Conservation (phyloP, 768 basidiomycete genomes). For the Macrolepiota dolichaula region DNA sequence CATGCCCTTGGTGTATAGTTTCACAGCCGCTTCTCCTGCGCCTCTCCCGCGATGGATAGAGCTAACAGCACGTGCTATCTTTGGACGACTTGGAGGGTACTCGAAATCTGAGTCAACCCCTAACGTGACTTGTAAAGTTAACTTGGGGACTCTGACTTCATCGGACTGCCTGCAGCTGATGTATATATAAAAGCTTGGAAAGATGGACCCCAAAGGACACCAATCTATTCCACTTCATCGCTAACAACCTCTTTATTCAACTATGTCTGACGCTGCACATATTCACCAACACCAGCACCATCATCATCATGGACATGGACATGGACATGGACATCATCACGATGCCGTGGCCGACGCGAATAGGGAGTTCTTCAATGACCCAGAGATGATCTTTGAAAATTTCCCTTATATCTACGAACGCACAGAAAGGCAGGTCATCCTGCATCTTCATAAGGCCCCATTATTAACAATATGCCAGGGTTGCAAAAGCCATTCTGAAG, state of each 20-base stretch:
- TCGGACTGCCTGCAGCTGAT: neutral
- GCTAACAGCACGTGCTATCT: neutral
- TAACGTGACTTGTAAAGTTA: neutral
- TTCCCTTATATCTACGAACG: neutral
- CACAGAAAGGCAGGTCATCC: neutral
- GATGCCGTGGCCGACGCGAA: neutral
- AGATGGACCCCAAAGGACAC: neutral
- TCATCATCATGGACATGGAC: neutral
- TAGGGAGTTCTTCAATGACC: neutral
- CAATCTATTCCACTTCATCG: neutral
- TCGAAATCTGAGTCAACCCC: neutral
- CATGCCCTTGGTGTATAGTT: neutral
- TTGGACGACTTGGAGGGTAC: slow-evolving; percentile 2
- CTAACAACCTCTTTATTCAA: neutral
- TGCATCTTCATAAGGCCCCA: neutral
- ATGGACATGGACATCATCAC: neutral
- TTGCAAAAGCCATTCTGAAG: neutral
- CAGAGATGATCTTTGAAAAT: neutral
- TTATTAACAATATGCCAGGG: neutral
- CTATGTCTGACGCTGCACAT: neutral
- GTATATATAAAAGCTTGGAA: neutral
- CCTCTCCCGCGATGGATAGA: neutral
- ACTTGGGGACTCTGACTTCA: neutral
- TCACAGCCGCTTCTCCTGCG: neutral
- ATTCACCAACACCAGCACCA: neutral